Evolutionary conservation across 140 eudicot genomes (phyloP), one percentile per base, ranked within the genome.

Genomic region (Ambrosia hybrid): DNA sequence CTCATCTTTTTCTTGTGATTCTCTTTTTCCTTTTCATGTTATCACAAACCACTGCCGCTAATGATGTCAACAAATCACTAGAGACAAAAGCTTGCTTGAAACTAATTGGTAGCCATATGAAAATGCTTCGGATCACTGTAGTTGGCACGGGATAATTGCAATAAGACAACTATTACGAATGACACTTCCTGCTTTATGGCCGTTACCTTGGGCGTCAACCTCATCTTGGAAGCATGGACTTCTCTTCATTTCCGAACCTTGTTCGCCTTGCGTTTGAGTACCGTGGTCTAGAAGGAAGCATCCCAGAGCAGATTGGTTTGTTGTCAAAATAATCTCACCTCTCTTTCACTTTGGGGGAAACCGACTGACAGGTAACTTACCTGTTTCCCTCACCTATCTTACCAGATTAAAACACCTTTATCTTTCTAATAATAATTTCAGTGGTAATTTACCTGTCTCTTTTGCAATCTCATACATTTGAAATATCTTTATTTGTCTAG

Each of bases 241-340:
- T 61, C 21, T 61, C 45, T 36, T 34, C 46, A 34, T 61, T 61
- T 61, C 67, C 67, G 5, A 61, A 34, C 67, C 67, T 61, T 36
- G 67, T 4, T 33, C 0, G 4, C 4, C 46, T 61, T 33, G 0
- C 9, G 1, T 1, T 61, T 33, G 5, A 4, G 0, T 1, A 1
- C 1, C 30, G 65, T 59, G 65, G 43, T 30, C 9, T 59, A 10
- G 16, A 26, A 33, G 45, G 45, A 61, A 61, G 67, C 67, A 61
- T 61, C 45, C 49, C 49, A 37, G 48, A n/a, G 12, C 67, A 36
- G 12, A 37, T 62, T 36, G 68, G 68, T 62, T 60, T 12, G 46
- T 43, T 62, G 6, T 37, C 68, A 36, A 62, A n/a, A n/a, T n/a
- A n/a, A 62, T 62, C 68, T 62, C 49, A 62, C 12, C 0, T 2